phyloP scores from a whole-genome alignment of 179 eudicot genomes.

The Pouteria campechiana region DNA sequence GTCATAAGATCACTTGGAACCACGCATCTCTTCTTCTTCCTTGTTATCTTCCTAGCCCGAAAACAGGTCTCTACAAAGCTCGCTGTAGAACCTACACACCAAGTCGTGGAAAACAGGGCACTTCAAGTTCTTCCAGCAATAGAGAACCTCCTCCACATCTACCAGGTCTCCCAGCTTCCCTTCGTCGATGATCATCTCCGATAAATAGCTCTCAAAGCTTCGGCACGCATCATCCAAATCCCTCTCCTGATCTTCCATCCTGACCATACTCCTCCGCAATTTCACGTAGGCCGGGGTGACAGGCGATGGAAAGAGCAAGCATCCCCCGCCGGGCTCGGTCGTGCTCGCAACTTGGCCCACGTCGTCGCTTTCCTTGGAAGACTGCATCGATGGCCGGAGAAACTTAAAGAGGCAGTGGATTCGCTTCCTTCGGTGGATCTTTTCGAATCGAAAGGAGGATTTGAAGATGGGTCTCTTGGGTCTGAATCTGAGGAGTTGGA shows the following conservation, averaged over 20 bases:
- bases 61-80: conserved; percentile 65
- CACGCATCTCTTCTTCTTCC: too few relatives aligned
- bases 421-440: conserved; percentile 15
- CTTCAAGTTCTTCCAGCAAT: conserved; percentile 70
- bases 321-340: conserved; percentile 13
- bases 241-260: conserved; percentile 10
- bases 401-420: conserved; percentile 26
- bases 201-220: conserved; percentile 62
- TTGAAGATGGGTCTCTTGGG: conserved; percentile 26
- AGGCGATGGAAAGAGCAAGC: conserved; percentile 43
- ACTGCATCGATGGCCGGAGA: conserved; percentile 18
- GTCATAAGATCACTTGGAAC: too few relatives aligned
- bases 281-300: conserved; percentile 45
- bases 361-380: conserved; percentile 53
- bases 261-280: conserved; percentile 7
- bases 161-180: conserved; percentile 49
- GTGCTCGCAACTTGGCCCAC: conserved; percentile 7
- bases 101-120: conserved; percentile 57
- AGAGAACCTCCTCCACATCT: conserved; percentile 73
- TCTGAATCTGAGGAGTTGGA: conserved; percentile 25
- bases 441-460: conserved; percentile 11
- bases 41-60: conserved; percentile 9
- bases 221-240: conserved; percentile 51
- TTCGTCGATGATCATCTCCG: conserved; percentile 72
- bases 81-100: conserved; percentile 83